Evolutionary conservation across 2,329 filamentous ascomycete species (phyloP), one percentile per base, ranked within the genome.

Genomic region (Botrytis fragariae): DNA sequence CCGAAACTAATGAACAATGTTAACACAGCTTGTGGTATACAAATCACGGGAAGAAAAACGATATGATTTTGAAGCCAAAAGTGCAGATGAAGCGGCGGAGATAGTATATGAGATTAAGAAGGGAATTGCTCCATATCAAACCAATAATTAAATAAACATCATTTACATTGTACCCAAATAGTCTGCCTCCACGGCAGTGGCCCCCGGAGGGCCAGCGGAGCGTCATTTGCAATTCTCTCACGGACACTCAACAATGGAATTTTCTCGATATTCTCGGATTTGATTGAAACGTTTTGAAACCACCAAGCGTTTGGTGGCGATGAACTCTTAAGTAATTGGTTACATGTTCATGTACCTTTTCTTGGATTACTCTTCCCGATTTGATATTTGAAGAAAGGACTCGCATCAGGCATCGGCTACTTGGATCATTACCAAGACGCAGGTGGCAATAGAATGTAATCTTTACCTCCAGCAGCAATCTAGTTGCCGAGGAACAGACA

Each of bases 51-150:
- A 95, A 83, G 91, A 87, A 75, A 95, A 95, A 83, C 84, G 93
- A 74, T 96, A 96, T 82, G 93, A 96, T 77, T 96, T 96, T 81
- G 93, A 95, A 82, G 90, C 92, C n/a, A 89, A 87, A 76, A 91
- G 85, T 76, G 85, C 87, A 18, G 88, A 90, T 44, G 92, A 95
- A 82, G 93, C 93, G 61, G 85, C 88, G n/a, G 92, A 93, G 80
- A 93, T 96, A 80, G 92, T 95, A 42, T 86, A 84, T 73, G 92
- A 94, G 83, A 88, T 96, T 75, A 93, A 92, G 83, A 93, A 90
- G 82, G 92, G 92, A 44, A 90, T 93, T 71, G 88, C 89, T 48
- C 89, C 90, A 37, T 92, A 92, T 72, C 79, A 81, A 73, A 42
- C 37, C 8, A 79, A 78, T 48, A 71, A 57, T 37, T 71, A 14